Base-by-base conservation (phyloP, 257 asterid genomes). In the Rhazya stricta region DNA sequence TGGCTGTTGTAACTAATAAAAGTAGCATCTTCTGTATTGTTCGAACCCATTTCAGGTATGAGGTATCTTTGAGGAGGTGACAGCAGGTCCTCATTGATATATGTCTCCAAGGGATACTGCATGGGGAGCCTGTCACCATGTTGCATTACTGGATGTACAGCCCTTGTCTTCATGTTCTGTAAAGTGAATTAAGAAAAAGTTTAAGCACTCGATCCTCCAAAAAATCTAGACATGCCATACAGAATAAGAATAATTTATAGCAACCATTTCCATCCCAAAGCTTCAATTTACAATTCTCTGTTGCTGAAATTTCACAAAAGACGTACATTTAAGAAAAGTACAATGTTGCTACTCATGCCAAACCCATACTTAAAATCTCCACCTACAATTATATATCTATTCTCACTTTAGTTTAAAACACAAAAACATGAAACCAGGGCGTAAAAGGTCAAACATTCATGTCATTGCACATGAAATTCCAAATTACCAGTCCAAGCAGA, bases 81-180 rank as follows among this genome's bases (percentile, higher is more conserved):
- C 66, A 84, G 74, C 34, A 82, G 88, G 69, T 80, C 89, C 70
- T 81, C 83, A 77, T 86, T 84, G 67, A 87, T 82, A 84, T 85
- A 89, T 11, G 96, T 86, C 84, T 84, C 96, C 81, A 89, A 75
- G 78, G 83, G 86, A 71, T 73, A 71, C 75, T 79, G 89, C 80
- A 37, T 32, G 4, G 85, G 73, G 16, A 85, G 83, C 48, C 39
- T 18, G 73, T 74, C 80, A 74, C 77, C 86, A 62, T 81, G 90
- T 15, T 71, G 85, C 73, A 83, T 76, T 29, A 78, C 80, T 48
- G 79, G 79, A 85, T 85, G 93, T 68, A 81, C 67, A 53, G 75
- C 83, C 78, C 79, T 88, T 21, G 91, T 79, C 84, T 88, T 88
- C 93, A 93, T 78, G 79, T 78, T 83, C 98, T 93, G 89, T 75